These are phyloP conservation scores for Cladophialophora bantiana DNA, from an alignment of 2,329 filamentous ascomycete species.

Conservation along the genomic window DNA sequence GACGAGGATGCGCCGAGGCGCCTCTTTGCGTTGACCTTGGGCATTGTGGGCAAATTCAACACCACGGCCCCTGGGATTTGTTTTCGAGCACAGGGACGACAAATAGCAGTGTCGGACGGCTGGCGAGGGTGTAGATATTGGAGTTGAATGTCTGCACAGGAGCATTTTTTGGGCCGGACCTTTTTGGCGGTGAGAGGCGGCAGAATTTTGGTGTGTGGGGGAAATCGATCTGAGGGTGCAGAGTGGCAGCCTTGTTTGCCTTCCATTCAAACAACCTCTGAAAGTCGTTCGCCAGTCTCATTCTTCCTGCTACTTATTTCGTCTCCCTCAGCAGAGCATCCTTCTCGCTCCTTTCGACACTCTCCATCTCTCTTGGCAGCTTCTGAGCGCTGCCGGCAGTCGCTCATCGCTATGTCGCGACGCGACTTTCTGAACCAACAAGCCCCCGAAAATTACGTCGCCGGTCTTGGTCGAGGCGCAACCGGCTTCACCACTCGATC, in stretches of 20 bases:
- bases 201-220: slow-evolving; percentile 25
- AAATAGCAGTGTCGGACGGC: neutral
- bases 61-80: too few relatives aligned
- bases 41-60: slow-evolving; percentile 51
- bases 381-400: slow-evolving; percentile 2
- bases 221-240: neutral
- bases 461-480: slow-evolving; percentile 94
- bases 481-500: slow-evolving; percentile 98
- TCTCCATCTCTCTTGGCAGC: neutral
- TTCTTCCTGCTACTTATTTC: neutral
- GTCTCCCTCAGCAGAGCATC: neutral
- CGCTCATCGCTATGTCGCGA: slow-evolving; percentile 61
- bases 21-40: slow-evolving; percentile 62
- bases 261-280: neutral
- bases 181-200: slow-evolving; percentile 33
- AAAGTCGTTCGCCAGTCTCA: neutral
- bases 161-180: slow-evolving; percentile 4
- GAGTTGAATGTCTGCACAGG: neutral
- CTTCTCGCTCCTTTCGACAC: neutral
- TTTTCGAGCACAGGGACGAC: neutral
- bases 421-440: slow-evolving; percentile 91
- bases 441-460: slow-evolving; percentile 87
- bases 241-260: neutral
- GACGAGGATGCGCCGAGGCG: slow-evolving; percentile 53
- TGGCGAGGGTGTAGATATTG: neutral